A percentile compares a stretch with the other conserved stretches of the same genome.
Evolutionary conservation across 164 flowering plant species (phyloP).

Genomic region (Dillenia turbinata): DNA sequence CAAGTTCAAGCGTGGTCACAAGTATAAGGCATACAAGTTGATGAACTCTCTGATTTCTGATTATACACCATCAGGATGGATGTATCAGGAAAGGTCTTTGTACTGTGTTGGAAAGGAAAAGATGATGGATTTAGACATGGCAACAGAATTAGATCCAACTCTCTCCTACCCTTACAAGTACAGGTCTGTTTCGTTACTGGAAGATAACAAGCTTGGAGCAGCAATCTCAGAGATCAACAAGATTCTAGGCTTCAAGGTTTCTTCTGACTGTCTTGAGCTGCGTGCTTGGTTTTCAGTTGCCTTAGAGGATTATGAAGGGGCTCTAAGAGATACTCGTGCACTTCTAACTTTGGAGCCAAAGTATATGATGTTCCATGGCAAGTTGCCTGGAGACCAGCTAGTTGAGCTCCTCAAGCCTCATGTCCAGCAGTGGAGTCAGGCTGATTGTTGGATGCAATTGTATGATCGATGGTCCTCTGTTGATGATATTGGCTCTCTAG

Average conservation of each 20-base stretch:
- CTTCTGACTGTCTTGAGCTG: constrained; percentile 83
- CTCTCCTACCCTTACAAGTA: constrained; percentile 78
- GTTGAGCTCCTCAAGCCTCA: constrained; percentile 52
- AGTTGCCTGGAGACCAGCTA: constrained; percentile 44
- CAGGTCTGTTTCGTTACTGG: constrained; percentile 50
- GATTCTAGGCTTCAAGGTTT: constrained; percentile 63
- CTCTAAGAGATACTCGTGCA: constrained; percentile 65
- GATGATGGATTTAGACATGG: constrained; percentile 51
- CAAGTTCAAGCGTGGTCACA: constrained; percentile 60
- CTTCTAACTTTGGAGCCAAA: constrained; percentile 64
- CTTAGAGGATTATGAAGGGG: constrained; percentile 63
- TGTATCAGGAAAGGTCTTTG: constrained; percentile 83
- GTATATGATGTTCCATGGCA: constrained; percentile 72
- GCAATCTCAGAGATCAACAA: constrained; percentile 65
- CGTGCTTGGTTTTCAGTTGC: constrained; percentile 74
- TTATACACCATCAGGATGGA: constrained; percentile 64
- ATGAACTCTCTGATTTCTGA: constrained; percentile 51
- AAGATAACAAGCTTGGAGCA: constrained; percentile 43
- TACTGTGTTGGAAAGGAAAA: constrained; percentile 61
- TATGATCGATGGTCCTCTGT: constrained; percentile 70
- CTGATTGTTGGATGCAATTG: constrained; percentile 87
- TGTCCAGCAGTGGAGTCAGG: constrained; percentile 52
- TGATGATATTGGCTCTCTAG: constrained; percentile 79
- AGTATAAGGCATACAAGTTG: constrained; percentile 57
- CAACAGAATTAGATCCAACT: constrained; percentile 81